Base-by-base conservation (phyloP, 768 basidiomycete species). In the Baorangia bicolor region DNA sequence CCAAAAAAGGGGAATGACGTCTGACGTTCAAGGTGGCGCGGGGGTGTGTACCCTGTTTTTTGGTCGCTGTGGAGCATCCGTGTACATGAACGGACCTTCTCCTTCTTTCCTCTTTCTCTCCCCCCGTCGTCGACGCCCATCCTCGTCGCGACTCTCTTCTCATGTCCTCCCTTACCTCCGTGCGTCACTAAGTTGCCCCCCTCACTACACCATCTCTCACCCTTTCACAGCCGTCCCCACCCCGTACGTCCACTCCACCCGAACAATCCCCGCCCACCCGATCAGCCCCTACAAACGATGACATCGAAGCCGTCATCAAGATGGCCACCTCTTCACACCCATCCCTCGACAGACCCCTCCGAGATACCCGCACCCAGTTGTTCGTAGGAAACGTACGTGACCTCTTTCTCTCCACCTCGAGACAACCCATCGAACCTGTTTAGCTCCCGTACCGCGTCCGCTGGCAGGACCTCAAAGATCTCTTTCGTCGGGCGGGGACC, bases 391-490 rank as follows among this genome's bases (percentile, higher is more conserved):
- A 99, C 73, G 94, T 95, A 73, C 58, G 88, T 77, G 7, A 18
- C 31, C 20, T n/a, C 56, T 37, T 23, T 11, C 38, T n/a, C 16
- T 42, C 38, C 52, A n/a, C 53, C 18, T 23, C 35, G 30, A 41
- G 8, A 1, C 35, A 16, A 27, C 44, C 30, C 27, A 51, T 40
- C 20, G 43, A n/a, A 39, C 27, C 13, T 12, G n/a, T 51, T 33
- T 63, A 95, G 94, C 83, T 99, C 25, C 97, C 97, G 0, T 98
- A 96, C 73, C 81, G 96, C 57, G 95, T 98, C 37, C 86, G 97
- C 52, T 99, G 97, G 97, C 97, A 99, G 76, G 97, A 99, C 76
- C 83, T 99, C 59, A 98, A 99, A 65, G 96, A 99, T 70, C 84
- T 99, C 49, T 98, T 99, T 73, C 85, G 96, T 35, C 90, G 92